Evolutionary conservation across 306 rosid genomes (phyloP).

Genomic region (Cicer yamashitae): DNA sequence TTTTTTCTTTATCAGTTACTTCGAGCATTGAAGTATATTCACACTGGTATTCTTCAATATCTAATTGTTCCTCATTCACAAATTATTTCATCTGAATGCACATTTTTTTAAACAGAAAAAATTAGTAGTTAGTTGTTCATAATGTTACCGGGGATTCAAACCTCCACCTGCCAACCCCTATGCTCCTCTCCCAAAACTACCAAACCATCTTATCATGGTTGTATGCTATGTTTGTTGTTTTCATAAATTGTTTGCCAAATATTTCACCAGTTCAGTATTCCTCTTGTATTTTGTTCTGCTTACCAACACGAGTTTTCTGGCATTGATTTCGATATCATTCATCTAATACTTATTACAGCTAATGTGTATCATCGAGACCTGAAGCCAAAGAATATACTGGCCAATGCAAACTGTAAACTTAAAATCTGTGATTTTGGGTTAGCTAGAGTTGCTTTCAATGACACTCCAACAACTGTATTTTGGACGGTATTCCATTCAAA

Average conservation of each 20-base stretch:
- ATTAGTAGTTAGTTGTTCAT: neutral
- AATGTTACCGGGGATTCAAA: neutral
- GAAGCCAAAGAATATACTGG: constrained; percentile 96
- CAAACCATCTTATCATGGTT: neutral
- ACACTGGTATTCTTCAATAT: constrained; percentile 63
- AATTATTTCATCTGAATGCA: constrained; percentile 12
- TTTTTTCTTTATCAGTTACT: constrained; percentile 95
- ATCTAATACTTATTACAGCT: constrained; percentile 70
- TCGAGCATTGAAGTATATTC: constrained; percentile 95
- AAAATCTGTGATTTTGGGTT: constrained; percentile 97
- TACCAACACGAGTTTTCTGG: neutral
- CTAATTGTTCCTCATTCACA: constrained; percentile 26
- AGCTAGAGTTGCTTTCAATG: constrained; percentile 91
- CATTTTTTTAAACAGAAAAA: neutral
- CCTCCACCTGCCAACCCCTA: neutral
- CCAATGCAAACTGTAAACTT: constrained; percentile 96
- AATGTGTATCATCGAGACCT: constrained; percentile 96
- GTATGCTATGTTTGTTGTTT: neutral
- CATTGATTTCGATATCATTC: constrained; percentile 33
- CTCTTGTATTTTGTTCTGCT: constrained; percentile 30
- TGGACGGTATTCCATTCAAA: constrained; percentile 81
- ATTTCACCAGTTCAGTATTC: neutral
- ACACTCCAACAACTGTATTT: constrained; percentile 86
- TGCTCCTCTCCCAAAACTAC: neutral
- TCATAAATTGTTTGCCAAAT: neutral